Base-by-base conservation (phyloP, 2,329 filamentous ascomycete species). In the Arthrocladium fulminans region DNA sequence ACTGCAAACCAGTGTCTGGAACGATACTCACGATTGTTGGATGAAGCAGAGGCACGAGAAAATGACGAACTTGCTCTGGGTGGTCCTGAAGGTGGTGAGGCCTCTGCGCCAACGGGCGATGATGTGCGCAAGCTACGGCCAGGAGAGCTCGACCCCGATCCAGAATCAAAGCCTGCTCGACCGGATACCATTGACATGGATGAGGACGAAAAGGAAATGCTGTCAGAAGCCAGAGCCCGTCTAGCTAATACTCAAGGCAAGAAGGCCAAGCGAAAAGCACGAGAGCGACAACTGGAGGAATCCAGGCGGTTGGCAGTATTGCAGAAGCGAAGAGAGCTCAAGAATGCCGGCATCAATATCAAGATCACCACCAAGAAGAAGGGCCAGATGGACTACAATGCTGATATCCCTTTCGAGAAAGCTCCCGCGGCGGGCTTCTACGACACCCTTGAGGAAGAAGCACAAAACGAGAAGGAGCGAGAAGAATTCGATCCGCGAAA, bases 381-480 rank as follows among this genome's bases (percentile, higher is more conserved):
- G 73, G 92, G 92, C 0, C 84, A 97, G 71, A 98, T 98, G 88
- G 92, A 98, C 67, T 98, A 98, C 73, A 98, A 98, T 67, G 92
- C 92, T 59, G 92, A 98, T 60, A 94, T 98, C 56, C 92, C 92
- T 0, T 97, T 98, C 57, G 92, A 98, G 66, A 96, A 92, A 67
- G 86, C 86, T 55, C 83, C 92, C 0, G 84, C 85, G 0, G 73
- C 82, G 19, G 92, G 92, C 10, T 98, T 98, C 65, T 95, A 90
- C 69, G 90, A 98, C 64, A 98, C 92, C 0, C 74, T 73, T 2
- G 88, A 96, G 12, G 92, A 98, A 63, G 73, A 85, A 56, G 69
- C 72, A 3, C 76, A 74, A 56, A 98, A 98, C 65, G 90, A 98
- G 66, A 78, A 77, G 51, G 83, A 94, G 63, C 80, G 88, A 44